Conservation (phyloP, 2,329 filamentous ascomycete genomes). For the Elsinoe australis region DNA sequence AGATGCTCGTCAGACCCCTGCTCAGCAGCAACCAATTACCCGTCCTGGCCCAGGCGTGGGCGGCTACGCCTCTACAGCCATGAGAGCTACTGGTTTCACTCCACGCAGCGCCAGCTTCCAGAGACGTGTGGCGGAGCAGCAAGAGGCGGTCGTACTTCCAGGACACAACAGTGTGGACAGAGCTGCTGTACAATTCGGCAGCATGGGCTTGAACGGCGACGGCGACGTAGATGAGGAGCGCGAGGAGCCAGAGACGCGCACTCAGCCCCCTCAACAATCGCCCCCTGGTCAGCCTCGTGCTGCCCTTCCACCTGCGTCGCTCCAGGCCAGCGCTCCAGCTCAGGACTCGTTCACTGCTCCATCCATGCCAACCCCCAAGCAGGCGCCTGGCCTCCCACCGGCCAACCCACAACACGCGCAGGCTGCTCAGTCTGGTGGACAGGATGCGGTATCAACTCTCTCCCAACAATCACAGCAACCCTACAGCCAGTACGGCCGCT, state of each 20-base stretch:
- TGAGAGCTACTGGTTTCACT: conserved; percentile 62
- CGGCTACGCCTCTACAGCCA: conserved; percentile 70
- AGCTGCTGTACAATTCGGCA: conserved; percentile 90
- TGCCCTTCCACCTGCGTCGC: conserved; percentile 67
- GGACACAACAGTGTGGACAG: conserved; percentile 92
- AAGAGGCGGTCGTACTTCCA: conserved; percentile 97
- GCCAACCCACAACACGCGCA: conserved; percentile 45
- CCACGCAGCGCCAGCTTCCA: conserved; percentile 71
- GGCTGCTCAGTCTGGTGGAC: conserved; percentile 28
- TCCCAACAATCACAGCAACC: conserved; percentile 44
- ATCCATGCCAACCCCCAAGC: conserved; percentile 46
- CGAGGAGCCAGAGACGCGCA: conserved; percentile 89
- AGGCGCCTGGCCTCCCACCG: conserved; percentile 56
- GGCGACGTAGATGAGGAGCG: conserved; percentile 83
- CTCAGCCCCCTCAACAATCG: conserved; percentile 87
- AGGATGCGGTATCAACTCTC: conserved; percentile 48
- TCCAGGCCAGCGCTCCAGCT: conserved; percentile 34
- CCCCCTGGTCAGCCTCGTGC: conserved; percentile 78
- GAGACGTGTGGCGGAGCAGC: conserved; percentile 82
- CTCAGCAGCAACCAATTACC: conserved; percentile 53
- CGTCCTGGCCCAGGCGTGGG: conserved; percentile 58
- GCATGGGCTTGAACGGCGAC: conserved; percentile 81
- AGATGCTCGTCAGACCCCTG: conserved; percentile 64
- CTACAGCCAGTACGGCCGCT: conserved; percentile 63
- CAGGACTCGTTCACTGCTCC: conserved; percentile 36